A percentile compares a stretch with the other conserved stretches of the same genome.
phyloP scores from a whole-genome alignment of 2,329 filamentous ascomycete genomes.

The Cladosporium sp. region DNA sequence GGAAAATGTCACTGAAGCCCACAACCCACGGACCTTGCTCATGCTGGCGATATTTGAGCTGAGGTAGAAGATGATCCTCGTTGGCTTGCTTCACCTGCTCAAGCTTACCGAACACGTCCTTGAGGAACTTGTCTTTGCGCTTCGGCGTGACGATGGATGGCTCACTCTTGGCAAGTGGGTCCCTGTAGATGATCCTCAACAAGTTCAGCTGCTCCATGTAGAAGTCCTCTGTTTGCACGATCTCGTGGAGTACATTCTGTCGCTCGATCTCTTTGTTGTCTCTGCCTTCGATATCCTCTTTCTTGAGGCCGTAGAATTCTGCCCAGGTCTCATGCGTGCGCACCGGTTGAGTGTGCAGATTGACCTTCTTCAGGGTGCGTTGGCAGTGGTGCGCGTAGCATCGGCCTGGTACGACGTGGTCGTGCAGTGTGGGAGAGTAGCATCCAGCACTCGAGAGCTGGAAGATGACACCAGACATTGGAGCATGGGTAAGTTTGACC shows the following conservation, averaged over 20 bases:
- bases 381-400: constrained; percentile 96
- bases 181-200: constrained; percentile 77
- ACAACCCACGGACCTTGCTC: constrained; percentile 94
- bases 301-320: constrained; percentile 79
- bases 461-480: constrained; percentile 84
- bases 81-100: constrained; percentile 87
- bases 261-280: constrained; percentile 85
- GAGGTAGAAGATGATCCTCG: constrained; percentile 85
- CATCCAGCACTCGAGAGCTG: constrained; percentile 90
- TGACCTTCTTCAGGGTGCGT: constrained; percentile 90
- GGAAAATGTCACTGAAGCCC: constrained; percentile 94
- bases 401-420: constrained; percentile 62
- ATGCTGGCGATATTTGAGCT: constrained; percentile 93
- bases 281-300: constrained; percentile 66
- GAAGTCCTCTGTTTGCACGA: constrained; percentile 86
- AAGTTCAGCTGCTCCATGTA: constrained; percentile 90
- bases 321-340: constrained; percentile 79
- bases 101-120: constrained; percentile 83
- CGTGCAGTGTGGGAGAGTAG: constrained; percentile 80
- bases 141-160: constrained; percentile 78
- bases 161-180: constrained; percentile 67
- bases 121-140: constrained; percentile 73
- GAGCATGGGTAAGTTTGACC: constrained; percentile 83
- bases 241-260: constrained; percentile 93
- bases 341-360: constrained; percentile 69